Evolutionary conservation across 805 yeast genomes (phyloP), one percentile per base, ranked within the genome.

Genomic region (Candida ascalaphidarum): DNA sequence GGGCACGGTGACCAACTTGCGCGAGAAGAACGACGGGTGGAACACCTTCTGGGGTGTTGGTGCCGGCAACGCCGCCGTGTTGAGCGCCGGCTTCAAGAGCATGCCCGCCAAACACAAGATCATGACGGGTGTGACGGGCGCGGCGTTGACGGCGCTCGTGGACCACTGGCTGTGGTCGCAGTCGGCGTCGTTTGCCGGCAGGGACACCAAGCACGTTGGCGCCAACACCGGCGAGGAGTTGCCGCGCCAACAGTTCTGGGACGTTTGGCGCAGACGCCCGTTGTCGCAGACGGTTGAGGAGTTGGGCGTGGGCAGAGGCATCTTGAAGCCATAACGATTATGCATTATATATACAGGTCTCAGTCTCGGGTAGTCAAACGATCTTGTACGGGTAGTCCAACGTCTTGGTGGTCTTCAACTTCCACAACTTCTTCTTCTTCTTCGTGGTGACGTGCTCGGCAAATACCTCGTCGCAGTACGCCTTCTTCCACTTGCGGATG

Each of bases 371-470:
- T 7, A 8, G 8, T 21, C 22, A 33, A 22, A 27, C 22, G 14
- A 37, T 31, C 44, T 78, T 82, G 55, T 77, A 89, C 4, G 97
- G 97, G 50, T 88, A 88, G 39, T 83, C 95, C 36, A 86, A 76
- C 11, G 68, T 62, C 39, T 82, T 79, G 46, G 77, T 92, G n/a
- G n/a, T n/a, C n/a, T n/a, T n/a, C n/a, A n/a, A n/a, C n/a, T n/a
- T n/a, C n/a, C n/a, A n/a, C n/a, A n/a, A n/a, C 64, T 81, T 84
- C 74, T 81, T 81, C 76, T 82, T 84, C 63, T 71, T 78, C 62
- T 82, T 83, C 13, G 83, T 81, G 7, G 74, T 69, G 14, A 77
- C 75, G 52, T 85, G 89, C 44, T 86, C 95, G 12, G 80, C 95
- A 55, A 82, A 85, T 35, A 77, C 74, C 40, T 84, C 86, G 32